Conservation (phyloP, 2,329 filamentous ascomycete species). For the Trichoderma sp. region DNA sequence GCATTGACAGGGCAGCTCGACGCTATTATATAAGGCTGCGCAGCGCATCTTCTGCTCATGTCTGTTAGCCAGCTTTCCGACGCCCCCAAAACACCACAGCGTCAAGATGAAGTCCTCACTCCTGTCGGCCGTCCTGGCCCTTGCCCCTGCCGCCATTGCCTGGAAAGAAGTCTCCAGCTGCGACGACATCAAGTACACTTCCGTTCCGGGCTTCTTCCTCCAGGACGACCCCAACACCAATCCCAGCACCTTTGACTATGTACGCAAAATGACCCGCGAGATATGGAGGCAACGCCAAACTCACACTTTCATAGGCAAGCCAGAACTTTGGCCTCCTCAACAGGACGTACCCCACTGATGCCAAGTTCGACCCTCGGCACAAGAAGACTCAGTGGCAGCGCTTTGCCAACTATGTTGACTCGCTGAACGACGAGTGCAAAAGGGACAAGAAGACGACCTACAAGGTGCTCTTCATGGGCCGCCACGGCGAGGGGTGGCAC, state of each 20-base stretch:
- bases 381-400: constrained; percentile 63
- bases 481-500: constrained; percentile 69
- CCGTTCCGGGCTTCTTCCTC: constrained; percentile 63
- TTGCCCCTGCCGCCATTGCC: constrained; percentile 34
- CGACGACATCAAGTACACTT: constrained; percentile 58
- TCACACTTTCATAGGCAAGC: constrained; percentile 46
- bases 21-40: constrained; percentile 1
- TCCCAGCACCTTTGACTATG: constrained; percentile 63
- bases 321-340: constrained; percentile 68
- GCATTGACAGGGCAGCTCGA: not conserved
- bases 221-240: constrained; percentile 62
- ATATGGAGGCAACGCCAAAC: constrained; percentile 10
- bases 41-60: not conserved
- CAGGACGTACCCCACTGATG: constrained; percentile 60
- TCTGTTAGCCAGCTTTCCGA: not conserved
- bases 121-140: constrained; percentile 35
- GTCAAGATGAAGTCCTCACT: constrained; percentile 38
- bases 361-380: constrained; percentile 40
- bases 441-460: constrained; percentile 54
- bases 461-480: constrained; percentile 67
- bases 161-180: constrained; percentile 37
- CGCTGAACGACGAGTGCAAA: constrained; percentile 49
- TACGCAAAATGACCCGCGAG: constrained; percentile 35
- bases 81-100: not conserved
- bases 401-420: constrained; percentile 59